Base-by-base conservation (phyloP, 306 rosid genomes). In the Rosa chinensis region DNA sequence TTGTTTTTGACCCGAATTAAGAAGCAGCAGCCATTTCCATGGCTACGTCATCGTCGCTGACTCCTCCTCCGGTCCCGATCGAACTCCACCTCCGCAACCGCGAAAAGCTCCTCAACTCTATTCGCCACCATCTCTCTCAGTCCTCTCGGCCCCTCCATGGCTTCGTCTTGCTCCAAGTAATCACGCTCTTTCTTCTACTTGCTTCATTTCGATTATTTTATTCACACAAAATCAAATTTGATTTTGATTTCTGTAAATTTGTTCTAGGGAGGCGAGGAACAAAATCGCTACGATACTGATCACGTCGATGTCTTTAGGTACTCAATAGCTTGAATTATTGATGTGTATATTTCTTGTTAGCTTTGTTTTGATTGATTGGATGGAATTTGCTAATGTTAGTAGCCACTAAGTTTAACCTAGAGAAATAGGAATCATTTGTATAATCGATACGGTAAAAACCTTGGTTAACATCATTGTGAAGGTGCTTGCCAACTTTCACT, bases 291-390 rank as follows among this genome's bases (percentile, higher is more conserved):
- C 84, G 98, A 92, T 81, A 92, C 98, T 21, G 98, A 94, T 13
- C 98, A 90, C 86, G 8, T 80, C 56, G 97, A 94, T 73, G 93
- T 92, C 83, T 94, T 94, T 92, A 84, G 97, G 98, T 90, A n/a
- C 72, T 17, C 2, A 0, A 3, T 66, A 17, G 14, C 40, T 25
- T 1, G 6, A 32, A 35, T 5, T 64, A 6, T 0, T 28, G 6
- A 62, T 44, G 6, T 28, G 1, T 58, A 6, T n/a, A n/a, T 52
- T 16, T 16, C 2, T 4, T 52, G 3, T 58, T 8, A 3, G 4
- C 32, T 58, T 21, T 58, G 28, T 56, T 20, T 56, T n/a, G 28
- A 17, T 52, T 14, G 12, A 58, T 56, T 20, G 10, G 7, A 58
- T 58, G 25, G 13, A 25, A 28, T 4, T 25, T 28, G 20, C 12